These are phyloP conservation scores for Phytopythium helicoides DNA, from an alignment of 352 stramenopile genomes.

Conservation along the genomic window DNA sequence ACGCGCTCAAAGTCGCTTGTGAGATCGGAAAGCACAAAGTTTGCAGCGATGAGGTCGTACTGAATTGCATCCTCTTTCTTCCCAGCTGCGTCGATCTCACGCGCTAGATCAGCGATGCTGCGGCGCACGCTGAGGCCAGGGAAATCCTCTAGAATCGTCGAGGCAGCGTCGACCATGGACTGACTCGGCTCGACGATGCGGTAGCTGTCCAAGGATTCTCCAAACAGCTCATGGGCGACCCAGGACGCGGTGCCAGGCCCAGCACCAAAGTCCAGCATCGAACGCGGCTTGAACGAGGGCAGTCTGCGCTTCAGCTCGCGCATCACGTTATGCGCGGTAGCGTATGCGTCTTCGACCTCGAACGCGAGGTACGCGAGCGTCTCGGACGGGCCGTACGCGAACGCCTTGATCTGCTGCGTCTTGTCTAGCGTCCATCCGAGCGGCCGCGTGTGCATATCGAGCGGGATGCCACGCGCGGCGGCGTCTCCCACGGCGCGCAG, in stretches of 20 bases:
- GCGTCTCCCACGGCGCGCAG: slow-evolving; percentile 29
- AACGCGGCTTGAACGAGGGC: slow-evolving; percentile 57
- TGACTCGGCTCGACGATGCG: slow-evolving; percentile 82
- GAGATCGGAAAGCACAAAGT: slow-evolving; percentile 80
- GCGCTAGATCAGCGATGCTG: slow-evolving; percentile 70
- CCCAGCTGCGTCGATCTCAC: slow-evolving; percentile 40
- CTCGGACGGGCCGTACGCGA: slow-evolving; percentile 65
- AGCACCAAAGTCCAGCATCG: slow-evolving; percentile 75
- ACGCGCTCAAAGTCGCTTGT: slow-evolving; percentile 84
- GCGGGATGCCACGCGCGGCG: slow-evolving; percentile 50
- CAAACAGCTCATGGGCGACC: slow-evolving; percentile 72
- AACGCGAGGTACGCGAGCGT: slow-evolving; percentile 73
- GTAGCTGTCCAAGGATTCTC: slow-evolving; percentile 56
- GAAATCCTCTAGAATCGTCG: slow-evolving; percentile 73
- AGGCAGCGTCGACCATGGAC: slow-evolving; percentile 79
- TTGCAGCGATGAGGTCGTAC: slow-evolving; percentile 76
- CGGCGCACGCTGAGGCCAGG: slow-evolving; percentile 69
- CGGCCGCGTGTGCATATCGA: slow-evolving; percentile 77
- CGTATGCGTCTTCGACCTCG: slow-evolving; percentile 74
- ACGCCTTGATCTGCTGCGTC: slow-evolving; percentile 57
- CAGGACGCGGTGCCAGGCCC: slow-evolving; percentile 74
- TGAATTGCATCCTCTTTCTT: slow-evolving; percentile 39
- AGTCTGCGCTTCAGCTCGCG: slow-evolving; percentile 52
- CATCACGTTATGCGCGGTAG: slow-evolving; percentile 67
- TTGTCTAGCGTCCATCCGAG: slow-evolving; percentile 80